Conservation (phyloP, 495 filamentous ascomycete species). For the Aspergillus carlsbadensis region DNA sequence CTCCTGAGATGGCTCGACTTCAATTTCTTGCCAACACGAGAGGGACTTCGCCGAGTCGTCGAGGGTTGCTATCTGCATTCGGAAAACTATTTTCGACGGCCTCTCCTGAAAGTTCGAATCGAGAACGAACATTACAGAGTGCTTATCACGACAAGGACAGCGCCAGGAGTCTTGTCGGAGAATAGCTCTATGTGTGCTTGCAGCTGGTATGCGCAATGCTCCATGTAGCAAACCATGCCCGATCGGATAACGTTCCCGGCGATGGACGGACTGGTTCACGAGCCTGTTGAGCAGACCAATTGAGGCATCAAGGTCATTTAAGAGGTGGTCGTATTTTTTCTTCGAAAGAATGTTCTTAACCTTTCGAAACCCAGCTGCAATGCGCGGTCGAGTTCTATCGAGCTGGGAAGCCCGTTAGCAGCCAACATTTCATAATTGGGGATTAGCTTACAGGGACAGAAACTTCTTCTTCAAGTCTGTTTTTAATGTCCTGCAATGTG, state of each 20-base stretch:
- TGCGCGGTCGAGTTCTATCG: background rate
- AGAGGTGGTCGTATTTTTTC: background rate
- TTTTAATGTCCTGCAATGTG: background rate
- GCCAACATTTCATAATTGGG: background rate
- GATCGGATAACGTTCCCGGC: background rate
- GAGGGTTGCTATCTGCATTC: background rate
- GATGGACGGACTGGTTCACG: background rate
- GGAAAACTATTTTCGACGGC: background rate
- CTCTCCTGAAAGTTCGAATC: background rate
- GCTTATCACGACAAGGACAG: background rate
- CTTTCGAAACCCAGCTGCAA: background rate
- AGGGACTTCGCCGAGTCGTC: background rate
- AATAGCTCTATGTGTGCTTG: constrained; percentile 2
- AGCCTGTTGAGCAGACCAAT: background rate
- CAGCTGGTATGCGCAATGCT: background rate
- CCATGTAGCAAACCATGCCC: background rate
- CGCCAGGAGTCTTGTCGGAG: background rate
- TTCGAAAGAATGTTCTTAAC: background rate
- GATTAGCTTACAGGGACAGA: background rate
- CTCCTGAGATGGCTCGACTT: background rate
- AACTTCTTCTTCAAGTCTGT: background rate
- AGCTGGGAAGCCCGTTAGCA: background rate
- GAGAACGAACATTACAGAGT: background rate
- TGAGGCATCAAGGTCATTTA: background rate
- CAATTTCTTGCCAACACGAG: constrained; percentile 1